phyloP scores from a whole-genome alignment of 495 filamentous ascomycete species.

The Trichoderma virens region DNA sequence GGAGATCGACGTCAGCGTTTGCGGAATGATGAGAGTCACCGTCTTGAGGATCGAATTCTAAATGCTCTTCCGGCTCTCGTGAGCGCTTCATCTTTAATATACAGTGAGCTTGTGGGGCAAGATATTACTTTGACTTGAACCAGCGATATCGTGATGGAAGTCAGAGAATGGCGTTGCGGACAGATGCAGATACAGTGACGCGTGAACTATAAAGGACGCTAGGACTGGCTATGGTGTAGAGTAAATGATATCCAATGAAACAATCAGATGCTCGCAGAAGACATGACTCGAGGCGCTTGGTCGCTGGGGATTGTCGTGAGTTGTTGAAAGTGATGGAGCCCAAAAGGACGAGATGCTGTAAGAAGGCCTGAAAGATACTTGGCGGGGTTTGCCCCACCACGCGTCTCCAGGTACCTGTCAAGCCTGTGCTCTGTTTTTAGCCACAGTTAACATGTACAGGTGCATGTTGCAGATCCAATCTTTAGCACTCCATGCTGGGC shows the following conservation, averaged over 20 bases:
- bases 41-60: conserved; percentile 15
- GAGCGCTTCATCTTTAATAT: conserved; percentile 39
- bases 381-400: too few species aligned
- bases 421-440: too few species aligned
- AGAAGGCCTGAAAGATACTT: too few species aligned
- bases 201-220: background rate
- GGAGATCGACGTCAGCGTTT: conserved; percentile 13
- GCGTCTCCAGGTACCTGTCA: too few species aligned
- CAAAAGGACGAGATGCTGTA: too few species aligned
- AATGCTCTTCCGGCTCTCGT: conserved; percentile 41
- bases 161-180: background rate
- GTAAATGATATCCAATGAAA: background rate
- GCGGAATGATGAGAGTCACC: conserved; percentile 6
- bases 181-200: background rate
- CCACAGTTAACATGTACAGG: too few species aligned
- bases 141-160: background rate
- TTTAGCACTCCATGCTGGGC: too few species aligned
- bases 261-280: background rate
- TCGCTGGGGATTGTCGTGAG: too few species aligned
- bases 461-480: too few species aligned
- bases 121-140: conserved; percentile 2
- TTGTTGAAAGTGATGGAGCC: too few species aligned
- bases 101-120: conserved; percentile 4
- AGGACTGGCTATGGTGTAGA: background rate
- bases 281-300: too few species aligned